phyloP scores from a whole-genome alignment of 2,329 filamentous ascomycete species.

The Penicillium sp. region DNA sequence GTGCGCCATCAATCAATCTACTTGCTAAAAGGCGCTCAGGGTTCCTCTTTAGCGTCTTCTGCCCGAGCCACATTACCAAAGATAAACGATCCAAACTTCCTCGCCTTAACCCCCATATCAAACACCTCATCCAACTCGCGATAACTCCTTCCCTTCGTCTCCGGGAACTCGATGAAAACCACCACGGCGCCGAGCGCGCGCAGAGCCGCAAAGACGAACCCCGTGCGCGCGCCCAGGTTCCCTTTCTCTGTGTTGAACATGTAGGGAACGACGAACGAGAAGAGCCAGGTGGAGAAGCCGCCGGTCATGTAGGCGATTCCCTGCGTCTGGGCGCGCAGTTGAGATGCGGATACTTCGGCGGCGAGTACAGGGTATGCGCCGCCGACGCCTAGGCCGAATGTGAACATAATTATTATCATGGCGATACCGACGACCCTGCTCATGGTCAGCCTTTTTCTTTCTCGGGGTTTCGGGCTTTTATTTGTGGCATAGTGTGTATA shows the following conservation, averaged over 20 bases:
- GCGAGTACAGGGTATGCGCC: background rate
- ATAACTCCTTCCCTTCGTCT: background rate
- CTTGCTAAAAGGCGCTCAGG: no score
- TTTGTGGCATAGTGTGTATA: no score
- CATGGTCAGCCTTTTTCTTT: no score
- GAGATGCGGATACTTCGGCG: background rate
- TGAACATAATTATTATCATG: no score
- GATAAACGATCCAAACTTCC: background rate
- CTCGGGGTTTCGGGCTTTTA: no score
- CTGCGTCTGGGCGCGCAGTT: background rate
- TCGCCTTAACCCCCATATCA: background rate
- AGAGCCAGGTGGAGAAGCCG: background rate
- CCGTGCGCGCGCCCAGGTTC: background rate
- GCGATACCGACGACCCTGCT: no score
- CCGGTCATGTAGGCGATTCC: background rate
- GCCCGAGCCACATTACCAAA: no score
- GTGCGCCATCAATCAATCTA: no score
- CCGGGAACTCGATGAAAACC: background rate
- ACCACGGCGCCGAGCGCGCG: background rate
- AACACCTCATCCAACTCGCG: conserved; percentile 8
- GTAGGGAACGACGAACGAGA: background rate
- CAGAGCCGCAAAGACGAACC: conserved; percentile 6
- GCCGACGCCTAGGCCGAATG: background rate
- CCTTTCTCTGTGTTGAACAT: conserved; percentile 3
- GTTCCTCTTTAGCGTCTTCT: no score